Base-by-base conservation (phyloP, 805 yeast genomes). In the Metschnikowia picachoensis region DNA sequence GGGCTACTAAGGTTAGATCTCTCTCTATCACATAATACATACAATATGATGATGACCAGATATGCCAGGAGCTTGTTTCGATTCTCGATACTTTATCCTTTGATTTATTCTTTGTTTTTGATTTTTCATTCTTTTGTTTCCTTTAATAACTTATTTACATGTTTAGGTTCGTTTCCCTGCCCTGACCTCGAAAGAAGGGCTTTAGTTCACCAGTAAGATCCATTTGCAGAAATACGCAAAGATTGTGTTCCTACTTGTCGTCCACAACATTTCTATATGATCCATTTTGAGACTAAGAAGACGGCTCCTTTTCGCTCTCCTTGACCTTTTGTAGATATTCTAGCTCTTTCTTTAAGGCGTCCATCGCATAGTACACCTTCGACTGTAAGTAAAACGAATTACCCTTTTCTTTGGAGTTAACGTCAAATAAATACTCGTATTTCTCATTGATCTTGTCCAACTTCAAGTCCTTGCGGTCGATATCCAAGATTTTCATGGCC, bases 331-430 rank as follows among this genome's bases (percentile, higher is more conserved):
- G 77, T 47, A 78, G 65, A 50, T 74, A 81, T 46, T 82, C 82
- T 40, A 89, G 58, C 64, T 94, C 98, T 60, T 81, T 79, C 64
- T 85, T 83, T 55, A 94, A 72, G 51, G 97, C 77, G 64, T 94
- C 98, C 79, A 90, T 87, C 20, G 99, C 97, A 66, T 96, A 80
- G 66, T 80, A 90, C 20, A 94, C 92, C 70, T 94, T 94, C 43
- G 94, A 83, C 63, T 94, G 99, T 42, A 94, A 64, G 61, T 92
- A 94, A 62, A 94, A 92, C 35, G 96, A 86, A 36, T 96, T 96
- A n/a, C 96, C 96, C 66, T 90, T 89, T 50, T 91, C 97, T 65
- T 88, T 89, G 28, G 94, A 80, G 70, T 94, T 94, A 46, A 89
- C 87, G 39, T 87, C 87, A 57, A 91, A 94, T 55, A 94, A 68